A percentile compares a stretch with the other conserved stretches of the same genome.
Conservation (phyloP, 805 yeast species). For the Suhomyces faveliae region DNA sequence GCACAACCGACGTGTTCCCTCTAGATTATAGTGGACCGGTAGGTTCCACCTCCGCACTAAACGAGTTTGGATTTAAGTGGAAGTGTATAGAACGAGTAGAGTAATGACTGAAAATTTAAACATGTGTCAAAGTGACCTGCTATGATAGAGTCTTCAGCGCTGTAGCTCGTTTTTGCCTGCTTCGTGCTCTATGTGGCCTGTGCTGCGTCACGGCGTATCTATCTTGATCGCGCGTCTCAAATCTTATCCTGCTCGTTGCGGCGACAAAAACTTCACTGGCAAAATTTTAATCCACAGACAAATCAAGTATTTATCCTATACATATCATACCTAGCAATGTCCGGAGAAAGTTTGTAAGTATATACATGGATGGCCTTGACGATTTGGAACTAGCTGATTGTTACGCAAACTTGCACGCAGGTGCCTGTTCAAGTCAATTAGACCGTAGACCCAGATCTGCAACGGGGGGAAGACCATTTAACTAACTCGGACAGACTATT, state of each 20-base stretch:
- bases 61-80: neutral
- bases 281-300: neutral
- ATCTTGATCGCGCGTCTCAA: neutral
- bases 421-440: neutral
- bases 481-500: conserved; percentile 45
- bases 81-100: neutral
- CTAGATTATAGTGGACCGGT: conserved; percentile 15
- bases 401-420: neutral
- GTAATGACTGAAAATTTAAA: too few species aligned
- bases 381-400: neutral
- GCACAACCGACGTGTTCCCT: conserved; percentile 25
- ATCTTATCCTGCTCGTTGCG: neutral
- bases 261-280: conserved; percentile 2
- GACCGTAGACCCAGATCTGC: neutral
- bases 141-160: neutral
- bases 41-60: neutral
- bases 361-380: neutral
- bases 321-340: conserved; percentile 13
- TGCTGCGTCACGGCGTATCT: neutral
- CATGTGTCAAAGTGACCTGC: neutral
- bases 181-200: neutral
- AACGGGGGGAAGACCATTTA: neutral
- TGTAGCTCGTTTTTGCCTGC: neutral
- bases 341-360: conserved; percentile 32
- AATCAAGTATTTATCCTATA: neutral